Conservation (phyloP, 2,329 filamentous ascomycete species). For the Akanthomyces uredinophilus region DNA sequence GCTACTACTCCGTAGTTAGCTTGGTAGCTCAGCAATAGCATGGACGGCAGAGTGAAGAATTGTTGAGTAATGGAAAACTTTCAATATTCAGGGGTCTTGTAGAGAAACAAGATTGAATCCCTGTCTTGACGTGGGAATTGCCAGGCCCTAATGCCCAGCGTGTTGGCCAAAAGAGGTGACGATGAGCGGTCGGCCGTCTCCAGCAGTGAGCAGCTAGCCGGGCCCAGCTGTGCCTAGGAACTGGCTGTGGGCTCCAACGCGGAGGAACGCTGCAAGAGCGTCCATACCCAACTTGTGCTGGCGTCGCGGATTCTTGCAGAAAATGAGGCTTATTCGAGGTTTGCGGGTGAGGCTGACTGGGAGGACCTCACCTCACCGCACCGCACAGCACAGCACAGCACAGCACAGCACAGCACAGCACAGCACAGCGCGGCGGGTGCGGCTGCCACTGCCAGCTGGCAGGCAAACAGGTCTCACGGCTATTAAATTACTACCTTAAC, state of each 20-base stretch:
- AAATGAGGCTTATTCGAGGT: background rate
- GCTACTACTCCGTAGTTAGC: too few species aligned
- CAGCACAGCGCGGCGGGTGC: too few species aligned
- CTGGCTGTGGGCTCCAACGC: background rate
- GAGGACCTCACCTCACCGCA: background rate
- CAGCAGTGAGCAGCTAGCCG: background rate
- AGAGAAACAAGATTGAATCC: constrained; percentile 4
- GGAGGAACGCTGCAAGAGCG: background rate
- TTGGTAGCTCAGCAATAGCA: too few species aligned
- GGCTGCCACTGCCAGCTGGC: background rate
- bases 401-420: too few species aligned
- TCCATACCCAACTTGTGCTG: background rate
- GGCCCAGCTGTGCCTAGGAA: background rate
- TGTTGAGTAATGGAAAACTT: background rate
- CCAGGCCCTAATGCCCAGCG: background rate
- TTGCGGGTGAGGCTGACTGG: constrained; percentile 9
- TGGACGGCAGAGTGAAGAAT: background rate
- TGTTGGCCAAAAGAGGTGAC: background rate
- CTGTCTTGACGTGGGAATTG: background rate
- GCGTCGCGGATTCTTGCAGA: background rate
- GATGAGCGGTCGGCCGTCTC: constrained; percentile 1
- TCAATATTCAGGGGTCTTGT: constrained; percentile 1
- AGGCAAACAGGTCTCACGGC: background rate
- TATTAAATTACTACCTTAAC: too few species aligned
- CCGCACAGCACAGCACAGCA: too few species aligned